Base-by-base conservation (phyloP, 2,329 filamentous ascomycete genomes). In the Zasmidium angulare region DNA sequence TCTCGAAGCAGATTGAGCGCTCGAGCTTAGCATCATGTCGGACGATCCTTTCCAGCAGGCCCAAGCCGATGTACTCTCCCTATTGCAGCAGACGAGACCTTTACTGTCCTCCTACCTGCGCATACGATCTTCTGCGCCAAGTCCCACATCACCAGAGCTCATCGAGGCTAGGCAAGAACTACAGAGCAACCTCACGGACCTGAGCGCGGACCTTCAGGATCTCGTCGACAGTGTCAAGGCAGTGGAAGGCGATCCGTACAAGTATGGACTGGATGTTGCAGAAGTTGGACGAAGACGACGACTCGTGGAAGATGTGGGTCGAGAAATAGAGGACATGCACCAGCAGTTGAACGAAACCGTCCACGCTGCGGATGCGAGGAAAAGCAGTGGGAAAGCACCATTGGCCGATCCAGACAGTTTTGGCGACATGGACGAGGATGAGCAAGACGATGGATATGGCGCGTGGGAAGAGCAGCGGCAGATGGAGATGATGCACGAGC, bases 61-160 rank as follows among this genome's bases (percentile, higher is more conserved):
- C 40, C 80, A 82, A 68, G 75, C 77, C 77, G 95, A 99, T 78
- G 91, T 98, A 67, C 87, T 96, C 66, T 80, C 87, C 64, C 89
- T 96, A 62, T 87, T 99, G 64, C 84, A 89, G 66, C 86, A 86
- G 14, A 89, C 91, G 55, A 89, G 93, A 10, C 88, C 93, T 54
- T 87, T 97, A 58, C 97, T 97, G 82, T 88, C 90, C 64, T 97
- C 93, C 17, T 99, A 96, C 80, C 85, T 96, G 47, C 93, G 95
- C 72, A 99, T 99, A 78, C 91, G 92, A 72, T 95, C 92, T 49
- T 88, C 96, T 23, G 85, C 88, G 60, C 88, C 87, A 46, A 84
- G 85, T 9, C 78, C 87, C 14, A 81, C 82, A 47, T 93, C 90
- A 19, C 92, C 91, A 12, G 85, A 88, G 74, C 82, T 88, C 19